Base-by-base conservation (phyloP, 225 moss, liverwort and hornwort species). In the Sphagnum tenellum region DNA sequence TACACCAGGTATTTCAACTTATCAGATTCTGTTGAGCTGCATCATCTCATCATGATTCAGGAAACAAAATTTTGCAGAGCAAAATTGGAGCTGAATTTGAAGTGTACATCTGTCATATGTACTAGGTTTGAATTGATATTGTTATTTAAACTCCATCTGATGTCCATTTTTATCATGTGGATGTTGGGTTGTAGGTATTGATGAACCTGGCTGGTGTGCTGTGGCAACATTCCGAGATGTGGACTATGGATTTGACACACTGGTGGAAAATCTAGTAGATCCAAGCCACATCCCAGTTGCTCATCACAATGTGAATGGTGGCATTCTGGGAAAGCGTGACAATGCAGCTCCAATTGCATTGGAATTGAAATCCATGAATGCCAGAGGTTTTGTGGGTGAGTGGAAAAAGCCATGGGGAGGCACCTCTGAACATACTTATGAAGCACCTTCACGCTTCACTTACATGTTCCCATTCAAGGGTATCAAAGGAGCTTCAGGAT, bases 261-360 rank as follows among this genome's bases (percentile, higher is more conserved):
- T 87, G 44, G 88, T 89, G 89, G 94, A 94, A 69, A 94, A 94
- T 50, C 65, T 94, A 45, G 78, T 71, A 4, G 94, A 94, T 71
- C 94, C 94, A 45, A 81, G 87, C 60, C 94, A 94, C 14, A 12
- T 94, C 49, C 88, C 86, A 0, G 83, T 94, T 66, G 88, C 94
- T 3, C 94, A 94, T 69, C 91, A 91, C 66, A 79, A 77, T n/a
- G 94, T 94, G 57, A 94, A 94, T 48, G 94, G 90, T 9, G 94
- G 91, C 3, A 65, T 89, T 29, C 66, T 94, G 85, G 91, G 94
- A 45, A 90, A 87, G 67, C 82, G 89, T 2, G 14, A 73, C 3
- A 82, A 79, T 64, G 89, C 91, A 0, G 68, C 87, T 3, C 71
- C 74, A 66, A 74, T 94, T 56, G 63, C 84, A 52, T 67, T 90